A percentile compares a stretch with the other conserved stretches of the same genome.
These are phyloP conservation scores for Boechera stricta DNA, from an alignment of 345 rosid genomes.

Conservation along the genomic window DNA sequence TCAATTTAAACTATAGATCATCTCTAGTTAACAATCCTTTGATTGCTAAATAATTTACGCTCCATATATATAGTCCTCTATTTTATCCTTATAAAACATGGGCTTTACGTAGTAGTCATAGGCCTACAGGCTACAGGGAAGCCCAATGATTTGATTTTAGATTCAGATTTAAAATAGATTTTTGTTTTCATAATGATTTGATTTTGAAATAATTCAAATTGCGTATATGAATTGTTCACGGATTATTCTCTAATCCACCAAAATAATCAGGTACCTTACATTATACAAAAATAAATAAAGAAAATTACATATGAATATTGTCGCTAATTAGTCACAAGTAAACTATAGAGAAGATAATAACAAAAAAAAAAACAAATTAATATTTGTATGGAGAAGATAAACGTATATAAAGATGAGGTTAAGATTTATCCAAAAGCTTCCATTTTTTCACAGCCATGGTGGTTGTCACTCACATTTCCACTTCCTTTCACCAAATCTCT, in stretches of 20 bases:
- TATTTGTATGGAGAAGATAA: slow-evolving; percentile 42
- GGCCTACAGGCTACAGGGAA: background rate
- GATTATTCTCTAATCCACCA: background rate
- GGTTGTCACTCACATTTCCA: slow-evolving; percentile 51
- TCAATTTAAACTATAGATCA: background rate
- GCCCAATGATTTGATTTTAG: background rate
- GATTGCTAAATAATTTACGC: background rate
- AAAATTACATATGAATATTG: too few relatives aligned
- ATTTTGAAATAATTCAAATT: too few relatives aligned
- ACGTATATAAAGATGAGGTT: slow-evolving; percentile 59
- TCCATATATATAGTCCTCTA: background rate
- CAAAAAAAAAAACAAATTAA: too few relatives aligned
- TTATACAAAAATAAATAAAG: too few relatives aligned
- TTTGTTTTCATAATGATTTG: too few relatives aligned
- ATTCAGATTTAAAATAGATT: too few relatives aligned
- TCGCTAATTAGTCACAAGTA: too few relatives aligned
- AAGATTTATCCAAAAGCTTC: slow-evolving; percentile 18
- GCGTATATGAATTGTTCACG: too few relatives aligned
- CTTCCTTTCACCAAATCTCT: slow-evolving; percentile 59
- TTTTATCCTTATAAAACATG: background rate
- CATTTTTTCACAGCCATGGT: slow-evolving; percentile 50
- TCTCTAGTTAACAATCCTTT: background rate
- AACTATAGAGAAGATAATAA: too few relatives aligned
- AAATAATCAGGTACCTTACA: background rate
- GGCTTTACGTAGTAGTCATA: background rate